phyloP scores from a whole-genome alignment of 2,329 filamentous ascomycete species.

The Penicillium sp. region DNA sequence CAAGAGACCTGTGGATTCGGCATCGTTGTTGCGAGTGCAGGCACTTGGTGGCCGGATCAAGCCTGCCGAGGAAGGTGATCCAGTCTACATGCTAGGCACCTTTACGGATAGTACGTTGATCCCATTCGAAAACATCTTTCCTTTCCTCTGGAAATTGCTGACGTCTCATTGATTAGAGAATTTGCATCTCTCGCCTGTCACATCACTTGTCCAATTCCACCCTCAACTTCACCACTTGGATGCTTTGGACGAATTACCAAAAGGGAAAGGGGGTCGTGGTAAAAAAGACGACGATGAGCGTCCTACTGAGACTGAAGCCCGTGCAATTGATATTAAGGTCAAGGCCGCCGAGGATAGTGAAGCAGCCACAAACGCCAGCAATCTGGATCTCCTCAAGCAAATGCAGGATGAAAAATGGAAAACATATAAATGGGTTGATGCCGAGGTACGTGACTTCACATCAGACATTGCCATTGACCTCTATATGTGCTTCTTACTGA shows the following conservation, averaged over 20 bases:
- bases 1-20: constrained; percentile 38
- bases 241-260: constrained; percentile 65
- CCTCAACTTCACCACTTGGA: constrained; percentile 93
- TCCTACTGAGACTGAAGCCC: constrained; percentile 53
- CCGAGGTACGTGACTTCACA: constrained; percentile 27
- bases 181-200: constrained; percentile 79
- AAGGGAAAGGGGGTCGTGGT: constrained; percentile 31
- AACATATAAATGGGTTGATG: constrained; percentile 63
- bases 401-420: constrained; percentile 84
- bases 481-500: constrained; percentile 11
- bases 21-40: constrained; percentile 65
- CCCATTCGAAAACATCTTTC: neutral
- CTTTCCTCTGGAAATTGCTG: constrained; percentile 1
- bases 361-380: constrained; percentile 60
- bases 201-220: constrained; percentile 79
- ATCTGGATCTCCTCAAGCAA: constrained; percentile 69
- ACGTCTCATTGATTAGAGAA: constrained; percentile 55
- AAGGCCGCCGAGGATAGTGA: constrained; percentile 70
- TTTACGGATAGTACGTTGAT: constrained; percentile 68
- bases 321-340: constrained; percentile 81
- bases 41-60: constrained; percentile 80
- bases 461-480: neutral
- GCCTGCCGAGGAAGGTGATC: constrained; percentile 64
- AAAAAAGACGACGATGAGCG: constrained; percentile 47
- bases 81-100: constrained; percentile 83